phyloP scores from a whole-genome alignment of 2,329 filamentous ascomycete species.

The Pseudogymnoascus sp. region DNA sequence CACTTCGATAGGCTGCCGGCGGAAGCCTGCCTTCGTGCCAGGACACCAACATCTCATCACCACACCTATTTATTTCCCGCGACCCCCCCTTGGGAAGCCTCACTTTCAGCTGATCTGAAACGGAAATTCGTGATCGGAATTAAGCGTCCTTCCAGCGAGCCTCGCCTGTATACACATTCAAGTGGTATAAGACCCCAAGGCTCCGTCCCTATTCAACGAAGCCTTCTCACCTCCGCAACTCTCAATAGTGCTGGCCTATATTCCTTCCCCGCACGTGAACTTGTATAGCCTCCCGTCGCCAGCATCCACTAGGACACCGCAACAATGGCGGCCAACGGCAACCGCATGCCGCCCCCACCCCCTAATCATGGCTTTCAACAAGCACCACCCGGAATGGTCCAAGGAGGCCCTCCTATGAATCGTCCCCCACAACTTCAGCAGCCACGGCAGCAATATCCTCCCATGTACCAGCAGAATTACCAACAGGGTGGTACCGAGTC shows the following conservation, averaged over 20 bases:
- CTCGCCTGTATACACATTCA: background rate
- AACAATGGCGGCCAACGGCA: background rate
- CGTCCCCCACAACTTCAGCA: slow-evolving; percentile 14
- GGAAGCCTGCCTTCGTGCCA: slow-evolving; percentile 6
- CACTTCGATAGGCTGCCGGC: slow-evolving; percentile 6
- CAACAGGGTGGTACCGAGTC: background rate
- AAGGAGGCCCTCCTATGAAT: background rate
- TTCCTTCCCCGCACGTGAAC: background rate
- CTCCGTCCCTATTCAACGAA: background rate
- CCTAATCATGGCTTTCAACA: background rate
- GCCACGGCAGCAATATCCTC: background rate
- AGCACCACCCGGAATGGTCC: background rate
- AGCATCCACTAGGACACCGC: background rate
- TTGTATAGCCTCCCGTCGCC: background rate
- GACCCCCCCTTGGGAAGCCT: background rate
- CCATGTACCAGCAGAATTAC: background rate
- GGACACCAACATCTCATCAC: slow-evolving; percentile 1
- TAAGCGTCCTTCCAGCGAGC: background rate
- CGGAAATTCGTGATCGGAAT: background rate
- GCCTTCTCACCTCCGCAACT: background rate
- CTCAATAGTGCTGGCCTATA: background rate
- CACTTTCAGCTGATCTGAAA: background rate
- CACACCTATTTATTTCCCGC: slow-evolving; percentile 6
- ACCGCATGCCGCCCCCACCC: background rate
- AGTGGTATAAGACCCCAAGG: slow-evolving; percentile 3